phyloP scores from a whole-genome alignment of 768 basidiomycete genomes.

The Thelephora ganbajun region DNA sequence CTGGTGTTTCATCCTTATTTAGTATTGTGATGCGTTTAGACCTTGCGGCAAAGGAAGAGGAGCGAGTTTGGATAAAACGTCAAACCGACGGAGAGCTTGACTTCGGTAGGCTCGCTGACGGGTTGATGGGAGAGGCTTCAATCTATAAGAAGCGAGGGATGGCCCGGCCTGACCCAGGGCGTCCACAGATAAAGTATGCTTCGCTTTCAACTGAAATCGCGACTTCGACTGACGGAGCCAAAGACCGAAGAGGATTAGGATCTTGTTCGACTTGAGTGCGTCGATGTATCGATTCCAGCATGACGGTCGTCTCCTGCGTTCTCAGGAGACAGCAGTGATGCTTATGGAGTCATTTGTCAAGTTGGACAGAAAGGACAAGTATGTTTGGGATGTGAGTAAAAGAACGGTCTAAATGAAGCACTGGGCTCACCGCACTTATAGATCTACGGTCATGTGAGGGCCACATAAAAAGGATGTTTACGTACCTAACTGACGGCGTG shows the following conservation, averaged over 20 bases:
- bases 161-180: slow-evolving; percentile 54
- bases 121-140: slow-evolving; percentile 51
- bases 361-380: slow-evolving; percentile 52
- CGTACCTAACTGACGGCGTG: neutral
- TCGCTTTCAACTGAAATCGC: neutral
- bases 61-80: slow-evolving; percentile 57
- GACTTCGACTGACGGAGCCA: neutral
- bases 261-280: slow-evolving; percentile 56
- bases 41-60: slow-evolving; percentile 54
- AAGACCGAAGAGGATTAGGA: slow-evolving; percentile 55
- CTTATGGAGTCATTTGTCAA: slow-evolving; percentile 59
- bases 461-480: neutral
- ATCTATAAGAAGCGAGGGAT: slow-evolving; percentile 60
- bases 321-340: slow-evolving; percentile 66
- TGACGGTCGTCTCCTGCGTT: slow-evolving; percentile 48
- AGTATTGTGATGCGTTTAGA: slow-evolving; percentile 20
- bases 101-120: slow-evolving; percentile 51
- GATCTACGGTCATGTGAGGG: slow-evolving; percentile 52
- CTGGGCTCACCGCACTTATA: slow-evolving; percentile 10
- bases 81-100: slow-evolving; percentile 62
- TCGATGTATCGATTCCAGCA: slow-evolving; percentile 72
- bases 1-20: neutral
- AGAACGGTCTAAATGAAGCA: too few species aligned
- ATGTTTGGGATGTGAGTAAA: slow-evolving; percentile 57
- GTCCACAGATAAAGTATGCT: slow-evolving; percentile 51